phyloP scores from a whole-genome alignment of 345 rosid species.

The Aquilaria sinensis region DNA sequence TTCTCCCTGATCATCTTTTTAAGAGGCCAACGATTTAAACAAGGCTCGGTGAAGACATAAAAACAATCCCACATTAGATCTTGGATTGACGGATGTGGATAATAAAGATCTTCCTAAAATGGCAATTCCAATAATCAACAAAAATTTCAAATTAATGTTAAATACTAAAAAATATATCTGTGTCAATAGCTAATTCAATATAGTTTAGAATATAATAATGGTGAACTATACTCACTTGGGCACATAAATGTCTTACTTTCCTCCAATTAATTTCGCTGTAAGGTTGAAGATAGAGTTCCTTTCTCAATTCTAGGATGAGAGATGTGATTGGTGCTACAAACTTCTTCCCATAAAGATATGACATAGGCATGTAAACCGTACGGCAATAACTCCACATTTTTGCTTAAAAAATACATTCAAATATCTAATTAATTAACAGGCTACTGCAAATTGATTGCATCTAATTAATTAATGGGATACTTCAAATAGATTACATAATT shows the following conservation, averaged over 20 bases:
- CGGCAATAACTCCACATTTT: conserved; percentile 59
- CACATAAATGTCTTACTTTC: conserved; percentile 39
- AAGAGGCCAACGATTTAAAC: conserved; percentile 47
- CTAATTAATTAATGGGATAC: no score
- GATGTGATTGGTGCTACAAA: conserved; percentile 48
- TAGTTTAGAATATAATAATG: not conserved
- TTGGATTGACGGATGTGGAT: conserved; percentile 46
- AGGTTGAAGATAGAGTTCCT: conserved; percentile 41
- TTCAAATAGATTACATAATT: no score
- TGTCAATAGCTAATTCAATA: not conserved
- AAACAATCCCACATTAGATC: conserved; percentile 51
- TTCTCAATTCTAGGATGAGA: conserved; percentile 35
- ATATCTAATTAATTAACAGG: no score
- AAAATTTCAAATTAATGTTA: not conserved
- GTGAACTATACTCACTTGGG: conserved; percentile 26
- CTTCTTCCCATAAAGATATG: conserved; percentile 48
- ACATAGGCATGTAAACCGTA: conserved; percentile 58
- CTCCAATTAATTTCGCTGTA: conserved; percentile 45
- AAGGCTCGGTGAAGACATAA: conserved; percentile 38
- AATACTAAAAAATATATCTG: not conserved
- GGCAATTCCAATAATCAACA: no score
- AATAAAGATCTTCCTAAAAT: conserved; percentile 43
- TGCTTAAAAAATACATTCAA: conserved; percentile 10
- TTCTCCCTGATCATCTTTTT: conserved; percentile 37
- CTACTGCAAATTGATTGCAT: no score